These are phyloP conservation scores for Phaeotremella fagi DNA, from an alignment of 768 basidiomycete species.

Conservation along the genomic window DNA sequence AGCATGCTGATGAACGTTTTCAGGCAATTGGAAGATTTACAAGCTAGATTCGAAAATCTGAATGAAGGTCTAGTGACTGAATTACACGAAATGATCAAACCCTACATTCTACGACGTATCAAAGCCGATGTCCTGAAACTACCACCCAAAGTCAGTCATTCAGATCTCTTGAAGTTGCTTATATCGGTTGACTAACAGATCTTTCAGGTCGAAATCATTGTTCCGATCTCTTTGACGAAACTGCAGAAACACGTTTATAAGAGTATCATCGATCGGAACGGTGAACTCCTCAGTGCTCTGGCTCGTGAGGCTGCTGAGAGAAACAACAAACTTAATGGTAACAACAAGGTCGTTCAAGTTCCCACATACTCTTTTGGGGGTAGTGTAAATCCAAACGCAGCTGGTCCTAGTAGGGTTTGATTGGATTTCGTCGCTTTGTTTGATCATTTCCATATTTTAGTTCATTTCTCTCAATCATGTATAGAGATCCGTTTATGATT, in stretches of 20 bases:
- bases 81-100: slow-evolving; percentile 67
- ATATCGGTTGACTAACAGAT: neutral
- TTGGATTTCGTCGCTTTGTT: too few species aligned
- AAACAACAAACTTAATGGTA: too few species aligned
- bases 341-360: too few species aligned
- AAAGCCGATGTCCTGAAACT: slow-evolving; percentile 83
- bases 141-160: slow-evolving; percentile 69
- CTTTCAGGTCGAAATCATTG: slow-evolving; percentile 51
- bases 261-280: slow-evolving; percentile 65
- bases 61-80: slow-evolving; percentile 74
- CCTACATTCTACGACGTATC: slow-evolving; percentile 87
- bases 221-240: slow-evolving; percentile 80
- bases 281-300: slow-evolving; percentile 32
- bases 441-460: too few species aligned
- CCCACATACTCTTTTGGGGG: too few species aligned
- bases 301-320: slow-evolving; percentile 16
- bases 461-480: too few species aligned
- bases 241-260: slow-evolving; percentile 84
- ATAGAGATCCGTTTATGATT: too few species aligned
- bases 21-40: slow-evolving; percentile 68
- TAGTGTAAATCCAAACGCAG: too few species aligned
- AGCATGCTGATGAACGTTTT: neutral
- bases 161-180: neutral
- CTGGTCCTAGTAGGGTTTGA: too few species aligned
- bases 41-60: slow-evolving; percentile 69